Evolutionary conservation across 768 basidiomycete genomes (phyloP), one percentile per base, ranked within the genome.

Genomic region (Crassisporium funariophilum): DNA sequence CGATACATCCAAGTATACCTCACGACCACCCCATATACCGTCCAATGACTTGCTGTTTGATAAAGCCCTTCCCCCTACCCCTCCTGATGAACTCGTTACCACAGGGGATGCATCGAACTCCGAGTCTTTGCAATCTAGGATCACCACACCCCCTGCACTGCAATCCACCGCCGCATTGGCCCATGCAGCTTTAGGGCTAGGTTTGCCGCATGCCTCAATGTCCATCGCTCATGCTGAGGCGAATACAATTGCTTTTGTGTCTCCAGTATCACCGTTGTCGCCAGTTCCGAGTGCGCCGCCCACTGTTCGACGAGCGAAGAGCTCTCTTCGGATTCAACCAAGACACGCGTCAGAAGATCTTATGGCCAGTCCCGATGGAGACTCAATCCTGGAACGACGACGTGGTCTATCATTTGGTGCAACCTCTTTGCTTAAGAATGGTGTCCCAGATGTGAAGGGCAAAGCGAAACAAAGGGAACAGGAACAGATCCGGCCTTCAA

Each of bases 331-430:
- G 12, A 15, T 64, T 34, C 42, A 48, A 40, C 33, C 42, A 16
- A 45, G 44, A 15, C 48, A 44, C 39, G 67, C 54, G 59, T 74
- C 54, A 15, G 55, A 57, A 24, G 64, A 60, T 33, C 50, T 63
- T 13, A 57, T 53, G 13, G 42, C 48, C 15, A 17, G 42, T 24
- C 25, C 50, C 9, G 58, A 58, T 16, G 41, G 56, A 10, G 52
- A 58, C 24, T 54, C 63, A 21, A 48, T 56, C 25, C 52, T 44
- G 16, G 46, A 61, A 13, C 53, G 55, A 24, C 74, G 81, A 16
- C 74, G 86, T 45, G 83, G 84, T 2, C 50, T 83, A 11, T 88
- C 86, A 0, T 69, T 86, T 46, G 81, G 76, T 11, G 68, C 78
- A 3, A 49, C 68, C n/a, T 62, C 68, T 31, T 63, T 74, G 35